These are phyloP conservation scores for Rhizophora apiculata DNA, from an alignment of 345 rosid genomes.

Conservation along the genomic window DNA sequence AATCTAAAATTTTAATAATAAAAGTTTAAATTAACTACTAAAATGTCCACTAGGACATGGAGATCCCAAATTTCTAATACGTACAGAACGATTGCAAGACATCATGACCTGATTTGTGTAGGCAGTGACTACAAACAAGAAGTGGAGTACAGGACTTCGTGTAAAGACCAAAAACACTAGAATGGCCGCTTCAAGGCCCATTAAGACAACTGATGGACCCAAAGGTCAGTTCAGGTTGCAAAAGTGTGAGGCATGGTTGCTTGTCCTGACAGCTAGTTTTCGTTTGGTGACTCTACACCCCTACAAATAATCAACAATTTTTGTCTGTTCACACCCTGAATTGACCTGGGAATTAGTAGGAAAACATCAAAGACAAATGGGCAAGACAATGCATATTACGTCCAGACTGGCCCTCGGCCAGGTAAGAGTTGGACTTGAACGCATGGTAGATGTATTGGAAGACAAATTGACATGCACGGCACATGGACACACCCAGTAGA, in stretches of 20 bases:
- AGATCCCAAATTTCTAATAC: no score
- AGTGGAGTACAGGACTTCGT: conserved; percentile 5
- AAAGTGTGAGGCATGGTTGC: background rate
- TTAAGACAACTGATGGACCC: conserved; percentile 6
- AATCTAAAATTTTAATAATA: no score
- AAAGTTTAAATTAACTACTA: no score
- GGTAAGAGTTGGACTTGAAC: conserved; percentile 4
- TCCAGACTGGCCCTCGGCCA: background rate
- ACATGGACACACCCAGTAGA: background rate
- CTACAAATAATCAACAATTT: background rate
- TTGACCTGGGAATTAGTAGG: background rate
- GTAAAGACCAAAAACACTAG: conserved; percentile 10
- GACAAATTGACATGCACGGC: background rate
- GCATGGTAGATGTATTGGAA: background rate
- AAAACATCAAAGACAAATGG: background rate
- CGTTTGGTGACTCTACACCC: conserved; percentile 9
- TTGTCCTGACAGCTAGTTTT: conserved; percentile 10
- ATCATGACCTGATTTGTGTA: background rate
- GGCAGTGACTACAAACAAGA: background rate
- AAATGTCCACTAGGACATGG: no score
- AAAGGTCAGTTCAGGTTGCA: background rate
- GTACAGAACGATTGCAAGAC: no score
- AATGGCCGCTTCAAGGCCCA: conserved; percentile 17
- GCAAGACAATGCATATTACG: background rate
- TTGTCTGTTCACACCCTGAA: background rate